These are phyloP conservation scores for Fulvia fulva DNA, from an alignment of 2,329 filamentous ascomycete species.

Conservation along the genomic window DNA sequence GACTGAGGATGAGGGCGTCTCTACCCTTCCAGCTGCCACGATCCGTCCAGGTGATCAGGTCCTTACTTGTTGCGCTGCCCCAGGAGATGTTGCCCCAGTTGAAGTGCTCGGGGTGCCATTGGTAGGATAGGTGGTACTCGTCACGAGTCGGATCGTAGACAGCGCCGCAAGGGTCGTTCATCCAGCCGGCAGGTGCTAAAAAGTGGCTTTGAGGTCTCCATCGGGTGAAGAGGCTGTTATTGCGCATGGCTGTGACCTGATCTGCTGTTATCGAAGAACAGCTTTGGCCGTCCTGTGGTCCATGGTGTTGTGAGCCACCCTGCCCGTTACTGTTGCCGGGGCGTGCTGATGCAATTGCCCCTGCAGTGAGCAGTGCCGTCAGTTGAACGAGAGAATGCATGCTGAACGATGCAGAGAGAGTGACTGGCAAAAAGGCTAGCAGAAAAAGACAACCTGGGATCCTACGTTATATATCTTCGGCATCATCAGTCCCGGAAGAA, in stretches of 20 bases:
- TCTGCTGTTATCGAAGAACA: conserved; percentile 30
- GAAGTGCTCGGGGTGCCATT: conserved; percentile 48
- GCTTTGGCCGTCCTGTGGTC: not conserved
- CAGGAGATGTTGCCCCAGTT: conserved; percentile 48
- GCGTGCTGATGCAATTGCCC: not conserved
- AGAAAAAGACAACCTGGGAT: not conserved
- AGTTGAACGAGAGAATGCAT: not conserved
- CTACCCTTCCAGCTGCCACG: conserved; percentile 45
- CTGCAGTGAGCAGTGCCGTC: not conserved
- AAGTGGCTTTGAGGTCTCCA: conserved; percentile 48
- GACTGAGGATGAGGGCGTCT: conserved; percentile 38
- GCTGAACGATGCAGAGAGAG: not conserved
- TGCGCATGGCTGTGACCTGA: conserved; percentile 36
- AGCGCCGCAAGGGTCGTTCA: conserved; percentile 50
- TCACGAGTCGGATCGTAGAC: conserved; percentile 48
- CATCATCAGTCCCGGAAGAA: not conserved
- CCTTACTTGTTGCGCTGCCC: conserved; percentile 52
- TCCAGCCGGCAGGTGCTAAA: conserved; percentile 46
- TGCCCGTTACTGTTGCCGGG: not conserved
- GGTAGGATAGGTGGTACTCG: conserved; percentile 52
- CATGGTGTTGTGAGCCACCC: not conserved
- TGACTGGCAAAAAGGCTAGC: not conserved
- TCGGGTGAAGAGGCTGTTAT: conserved; percentile 48
- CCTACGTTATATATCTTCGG: not conserved
- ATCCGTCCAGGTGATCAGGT: conserved; percentile 43